These are phyloP conservation scores for Fusarium neocosmosporiellum DNA, from an alignment of 2,329 filamentous ascomycete genomes.

Conservation along the genomic window DNA sequence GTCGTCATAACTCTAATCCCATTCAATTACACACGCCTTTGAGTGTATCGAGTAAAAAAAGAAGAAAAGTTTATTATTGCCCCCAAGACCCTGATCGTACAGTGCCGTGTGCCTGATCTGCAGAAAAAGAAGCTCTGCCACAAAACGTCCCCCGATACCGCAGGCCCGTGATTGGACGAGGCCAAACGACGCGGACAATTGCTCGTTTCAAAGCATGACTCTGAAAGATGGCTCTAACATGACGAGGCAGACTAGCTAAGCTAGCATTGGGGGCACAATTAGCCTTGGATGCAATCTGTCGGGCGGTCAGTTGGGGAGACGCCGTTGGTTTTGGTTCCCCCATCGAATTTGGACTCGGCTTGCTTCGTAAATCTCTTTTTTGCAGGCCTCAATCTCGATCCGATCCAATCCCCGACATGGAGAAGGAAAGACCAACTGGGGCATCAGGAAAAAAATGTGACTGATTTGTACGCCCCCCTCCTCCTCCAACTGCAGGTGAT, in stretches of 20 bases:
- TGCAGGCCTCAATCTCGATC: background rate
- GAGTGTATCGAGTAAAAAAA: background rate
- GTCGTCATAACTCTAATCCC: constrained; percentile 13
- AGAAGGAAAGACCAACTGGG: background rate
- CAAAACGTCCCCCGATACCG: background rate
- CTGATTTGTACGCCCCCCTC: constrained; percentile 1
- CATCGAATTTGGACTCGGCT: constrained; percentile 6
- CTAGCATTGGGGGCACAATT: background rate
- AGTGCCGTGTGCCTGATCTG: constrained; percentile 24
- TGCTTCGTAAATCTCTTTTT: background rate
- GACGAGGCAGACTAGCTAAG: constrained; percentile 2
- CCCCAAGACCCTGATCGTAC: background rate
- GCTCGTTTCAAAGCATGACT: background rate
- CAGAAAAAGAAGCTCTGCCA: background rate
- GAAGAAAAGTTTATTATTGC: background rate
- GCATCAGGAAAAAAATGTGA: background rate
- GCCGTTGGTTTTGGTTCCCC: background rate
- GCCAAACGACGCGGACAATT: background rate
- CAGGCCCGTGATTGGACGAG: background rate
- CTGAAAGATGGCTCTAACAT: constrained; percentile 13
- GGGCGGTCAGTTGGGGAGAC: constrained; percentile 9
- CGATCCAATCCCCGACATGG: background rate
- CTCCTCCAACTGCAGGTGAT: constrained; percentile 8
- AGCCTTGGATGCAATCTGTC: constrained; percentile 3
- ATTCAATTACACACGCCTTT: constrained; percentile 3